phyloP scores from a whole-genome alignment of 2,329 filamentous ascomycete genomes.

The Fusarium dimerum region DNA sequence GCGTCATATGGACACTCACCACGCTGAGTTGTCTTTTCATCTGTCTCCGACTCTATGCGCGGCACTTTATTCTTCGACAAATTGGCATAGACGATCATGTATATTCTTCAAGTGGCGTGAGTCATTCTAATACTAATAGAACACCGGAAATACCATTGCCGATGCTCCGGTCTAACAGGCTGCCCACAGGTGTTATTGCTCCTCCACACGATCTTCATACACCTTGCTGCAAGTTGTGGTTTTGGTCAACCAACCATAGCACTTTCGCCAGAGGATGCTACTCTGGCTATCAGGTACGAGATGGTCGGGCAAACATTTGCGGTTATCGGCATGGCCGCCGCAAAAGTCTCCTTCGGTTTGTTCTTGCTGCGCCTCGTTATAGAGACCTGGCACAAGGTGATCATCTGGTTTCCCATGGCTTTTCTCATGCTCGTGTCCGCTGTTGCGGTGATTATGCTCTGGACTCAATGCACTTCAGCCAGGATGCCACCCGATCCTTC shows the following conservation, averaged over 20 bases:
- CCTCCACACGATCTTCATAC: conserved; percentile 36
- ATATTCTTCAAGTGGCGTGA: conserved; percentile 29
- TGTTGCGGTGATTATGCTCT: conserved; percentile 15
- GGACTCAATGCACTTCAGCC: conserved; percentile 19
- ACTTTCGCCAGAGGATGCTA: conserved; percentile 17
- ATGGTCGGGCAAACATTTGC: conserved; percentile 38
- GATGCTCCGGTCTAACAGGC: background rate
- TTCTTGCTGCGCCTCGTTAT: conserved; percentile 41
- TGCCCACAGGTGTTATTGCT: conserved; percentile 25
- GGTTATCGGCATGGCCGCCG: conserved; percentile 40
- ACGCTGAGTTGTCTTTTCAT: conserved; percentile 32
- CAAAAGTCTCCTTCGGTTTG: conserved; percentile 41
- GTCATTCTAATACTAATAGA: background rate
- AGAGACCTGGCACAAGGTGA: conserved; percentile 35
- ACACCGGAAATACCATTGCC: no score
- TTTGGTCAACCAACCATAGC: conserved; percentile 35
- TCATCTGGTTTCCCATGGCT: conserved; percentile 35
- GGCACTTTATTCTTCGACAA: conserved; percentile 30
- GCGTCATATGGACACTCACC: conserved; percentile 32
- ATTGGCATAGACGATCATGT: conserved; percentile 39
- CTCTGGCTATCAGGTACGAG: conserved; percentile 32
- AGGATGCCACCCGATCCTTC: no score
- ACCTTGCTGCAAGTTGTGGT: conserved; percentile 33
- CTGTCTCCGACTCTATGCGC: conserved; percentile 38
- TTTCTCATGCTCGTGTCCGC: conserved; percentile 20